These are phyloP conservation scores for Aspergillus indologenus DNA, from an alignment of 495 filamentous ascomycete species.

Conservation along the genomic window DNA sequence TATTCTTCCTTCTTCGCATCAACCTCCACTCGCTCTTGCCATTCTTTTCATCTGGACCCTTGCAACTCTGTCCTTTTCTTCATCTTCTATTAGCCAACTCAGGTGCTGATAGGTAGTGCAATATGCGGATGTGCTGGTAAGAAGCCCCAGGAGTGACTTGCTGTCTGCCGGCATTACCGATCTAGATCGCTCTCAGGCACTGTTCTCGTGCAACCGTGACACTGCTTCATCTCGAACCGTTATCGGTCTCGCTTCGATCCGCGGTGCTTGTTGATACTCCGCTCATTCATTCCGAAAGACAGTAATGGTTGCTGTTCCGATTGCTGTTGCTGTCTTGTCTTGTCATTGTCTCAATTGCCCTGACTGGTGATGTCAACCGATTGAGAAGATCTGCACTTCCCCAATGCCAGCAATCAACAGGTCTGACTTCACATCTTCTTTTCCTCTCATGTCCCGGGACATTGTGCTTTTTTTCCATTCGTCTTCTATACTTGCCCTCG, in stretches of 20 bases:
- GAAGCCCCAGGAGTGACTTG: neutral
- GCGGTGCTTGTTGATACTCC: neutral
- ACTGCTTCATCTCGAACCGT: neutral
- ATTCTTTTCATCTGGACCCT: neutral
- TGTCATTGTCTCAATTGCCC: neutral
- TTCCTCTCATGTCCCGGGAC: neutral
- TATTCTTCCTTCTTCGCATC: no score
- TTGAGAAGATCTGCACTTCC: neutral
- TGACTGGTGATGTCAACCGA: neutral
- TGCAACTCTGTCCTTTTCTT: neutral
- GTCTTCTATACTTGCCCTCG: neutral
- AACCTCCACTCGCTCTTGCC: neutral
- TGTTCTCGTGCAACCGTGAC: neutral
- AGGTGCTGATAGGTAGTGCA: no score
- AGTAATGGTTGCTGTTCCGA: neutral
- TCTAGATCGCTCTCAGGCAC: neutral
- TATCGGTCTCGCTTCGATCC: constrained; percentile 2
- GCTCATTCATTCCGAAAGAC: neutral
- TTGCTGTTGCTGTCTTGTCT: no score
- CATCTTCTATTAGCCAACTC: neutral
- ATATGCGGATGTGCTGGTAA: no score
- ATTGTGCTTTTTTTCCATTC: neutral
- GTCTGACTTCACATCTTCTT: neutral
- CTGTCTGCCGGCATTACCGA: neutral
- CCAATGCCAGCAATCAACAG: neutral